These are phyloP conservation scores for Stemphylium lycopersici DNA, from an alignment of 2,329 filamentous ascomycete species.

Conservation along the genomic window DNA sequence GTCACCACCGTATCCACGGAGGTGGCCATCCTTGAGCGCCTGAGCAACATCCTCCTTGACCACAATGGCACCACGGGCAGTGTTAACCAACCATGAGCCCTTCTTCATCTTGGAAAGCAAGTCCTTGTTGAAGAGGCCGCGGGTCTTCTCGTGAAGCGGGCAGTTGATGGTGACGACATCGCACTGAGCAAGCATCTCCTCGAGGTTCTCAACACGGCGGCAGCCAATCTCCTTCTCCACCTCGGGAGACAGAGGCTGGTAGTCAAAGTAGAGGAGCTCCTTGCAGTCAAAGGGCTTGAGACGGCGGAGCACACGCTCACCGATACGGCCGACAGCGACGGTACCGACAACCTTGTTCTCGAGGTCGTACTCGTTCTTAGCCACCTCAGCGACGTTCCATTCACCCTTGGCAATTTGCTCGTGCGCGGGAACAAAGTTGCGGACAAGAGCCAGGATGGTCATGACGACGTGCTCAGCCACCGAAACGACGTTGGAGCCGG, in stretches of 20 bases:
- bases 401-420: constrained; percentile 88
- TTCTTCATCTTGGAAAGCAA: constrained; percentile 99
- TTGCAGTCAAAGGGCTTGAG: constrained; percentile 99
- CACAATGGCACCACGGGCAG: constrained; percentile 96
- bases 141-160: constrained; percentile 97
- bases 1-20: constrained; percentile 85
- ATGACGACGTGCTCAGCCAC: constrained; percentile 99
- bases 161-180: constrained; percentile 99
- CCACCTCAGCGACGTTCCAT: constrained; percentile 94
- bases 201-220: constrained; percentile 83
- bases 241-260: constrained; percentile 89
- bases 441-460: constrained; percentile 94
- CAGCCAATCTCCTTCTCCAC: constrained; percentile 94
- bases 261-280: constrained; percentile 99
- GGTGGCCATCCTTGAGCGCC: constrained; percentile 88
- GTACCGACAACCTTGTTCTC: constrained; percentile 98
- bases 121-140: constrained; percentile 97
- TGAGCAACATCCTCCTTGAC: constrained; percentile 99
- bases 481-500: constrained; percentile 96
- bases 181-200: constrained; percentile 93
- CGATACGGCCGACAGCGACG: constrained; percentile 95
- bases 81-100: constrained; percentile 97
- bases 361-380: constrained; percentile 98
- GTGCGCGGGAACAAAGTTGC: constrained; percentile 98
- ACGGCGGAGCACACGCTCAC: constrained; percentile 94